A percentile compares a stretch with the other conserved stretches of the same genome.
These are phyloP conservation scores for Passiflora organensis DNA, from an alignment of 345 rosid species.

Conservation along the genomic window DNA sequence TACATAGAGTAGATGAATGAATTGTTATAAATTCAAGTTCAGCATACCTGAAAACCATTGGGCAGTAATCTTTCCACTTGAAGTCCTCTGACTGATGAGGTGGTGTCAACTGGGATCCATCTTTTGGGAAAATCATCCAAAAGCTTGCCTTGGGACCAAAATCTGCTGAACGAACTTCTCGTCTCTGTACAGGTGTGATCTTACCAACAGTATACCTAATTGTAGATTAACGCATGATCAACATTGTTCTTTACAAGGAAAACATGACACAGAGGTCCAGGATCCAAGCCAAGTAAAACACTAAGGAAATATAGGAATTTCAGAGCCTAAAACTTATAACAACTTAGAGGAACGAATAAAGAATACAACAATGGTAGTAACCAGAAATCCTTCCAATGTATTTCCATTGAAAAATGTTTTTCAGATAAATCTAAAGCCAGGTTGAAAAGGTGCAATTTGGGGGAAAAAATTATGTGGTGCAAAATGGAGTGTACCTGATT, in stretches of 20 bases:
- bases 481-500: constrained; percentile 49
- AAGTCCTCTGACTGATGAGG: constrained; percentile 90
- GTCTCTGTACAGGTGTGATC: constrained; percentile 87
- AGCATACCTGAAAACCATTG: constrained; percentile 90
- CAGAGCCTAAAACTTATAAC: background rate
- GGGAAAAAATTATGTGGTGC: background rate
- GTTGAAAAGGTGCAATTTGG: background rate
- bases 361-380: background rate
- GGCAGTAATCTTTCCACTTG: constrained; percentile 98
- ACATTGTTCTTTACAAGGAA: no score
- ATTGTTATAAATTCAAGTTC: constrained; percentile 5
- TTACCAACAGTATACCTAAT: constrained; percentile 94
- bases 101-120: constrained; percentile 86
- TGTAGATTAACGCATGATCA: constrained; percentile 1
- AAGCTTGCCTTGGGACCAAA: constrained; percentile 95
- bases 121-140: constrained; percentile 94
- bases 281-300: background rate
- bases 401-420: no score
- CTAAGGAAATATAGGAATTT: background rate
- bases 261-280: no score
- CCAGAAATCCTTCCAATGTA: constrained; percentile 2
- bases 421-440: background rate
- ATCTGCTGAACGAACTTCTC: constrained; percentile 83
- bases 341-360: constrained; percentile 5
- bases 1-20: background rate